Percentiles rank a stretch among this genome's conserved stretches.
Conservation (phyloP, 2,329 filamentous ascomycete genomes). For the Fusarium sambucinum region DNA sequence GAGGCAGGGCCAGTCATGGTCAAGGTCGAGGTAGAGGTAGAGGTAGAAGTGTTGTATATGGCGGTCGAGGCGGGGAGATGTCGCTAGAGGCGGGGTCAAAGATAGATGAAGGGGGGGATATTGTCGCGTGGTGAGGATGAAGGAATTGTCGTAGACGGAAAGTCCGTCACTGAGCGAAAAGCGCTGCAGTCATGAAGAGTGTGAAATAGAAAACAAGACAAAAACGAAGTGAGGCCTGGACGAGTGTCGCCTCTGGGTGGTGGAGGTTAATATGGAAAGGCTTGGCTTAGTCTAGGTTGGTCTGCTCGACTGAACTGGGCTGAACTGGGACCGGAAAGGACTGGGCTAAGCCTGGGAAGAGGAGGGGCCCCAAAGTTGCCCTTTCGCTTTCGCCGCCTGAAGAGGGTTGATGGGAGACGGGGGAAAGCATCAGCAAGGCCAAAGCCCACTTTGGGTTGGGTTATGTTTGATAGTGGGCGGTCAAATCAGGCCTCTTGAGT, state of each 20-base stretch:
- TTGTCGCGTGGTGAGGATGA: constrained; percentile 24
- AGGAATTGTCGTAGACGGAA: constrained; percentile 38
- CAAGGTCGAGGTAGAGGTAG: constrained; percentile 25
- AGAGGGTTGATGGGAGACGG: constrained; percentile 30
- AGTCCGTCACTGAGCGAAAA: constrained; percentile 46
- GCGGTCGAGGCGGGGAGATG: constrained; percentile 29
- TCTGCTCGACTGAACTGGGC: constrained; percentile 21
- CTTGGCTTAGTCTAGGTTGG: constrained; percentile 20
- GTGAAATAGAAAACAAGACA: constrained; percentile 26
- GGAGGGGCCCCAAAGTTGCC: neutral
- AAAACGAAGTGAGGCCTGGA: constrained; percentile 38
- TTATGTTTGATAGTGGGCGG: constrained; percentile 9
- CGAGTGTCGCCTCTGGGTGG: constrained; percentile 40
- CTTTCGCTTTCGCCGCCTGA: constrained; percentile 26
- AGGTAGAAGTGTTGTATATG: constrained; percentile 17
- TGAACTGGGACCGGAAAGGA: constrained; percentile 33
- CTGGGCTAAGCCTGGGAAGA: constrained; percentile 1
- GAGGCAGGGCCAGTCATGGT: constrained; percentile 69
- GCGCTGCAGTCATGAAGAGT: constrained; percentile 45
- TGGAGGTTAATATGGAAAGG: constrained; percentile 38
- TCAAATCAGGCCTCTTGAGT: constrained; percentile 27
- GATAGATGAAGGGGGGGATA: constrained; percentile 5
- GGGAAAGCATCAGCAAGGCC: constrained; percentile 10
- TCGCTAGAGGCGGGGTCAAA: constrained; percentile 31
- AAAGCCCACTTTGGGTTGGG: constrained; percentile 33